Evolutionary conservation across 345 rosid species (phyloP), one percentile per base, ranked within the genome.

Genomic region (Geranium brycei): DNA sequence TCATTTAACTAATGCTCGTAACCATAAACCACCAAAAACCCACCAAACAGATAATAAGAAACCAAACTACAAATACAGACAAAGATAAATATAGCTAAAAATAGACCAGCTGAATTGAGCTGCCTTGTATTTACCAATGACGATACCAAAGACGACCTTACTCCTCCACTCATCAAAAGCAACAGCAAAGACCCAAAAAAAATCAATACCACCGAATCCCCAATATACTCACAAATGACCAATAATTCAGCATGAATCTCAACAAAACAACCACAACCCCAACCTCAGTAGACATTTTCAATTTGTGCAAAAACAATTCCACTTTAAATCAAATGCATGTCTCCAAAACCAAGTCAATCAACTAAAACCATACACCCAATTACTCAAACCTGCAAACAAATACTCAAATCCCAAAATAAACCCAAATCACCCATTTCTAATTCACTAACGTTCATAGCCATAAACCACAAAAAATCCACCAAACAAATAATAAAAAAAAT

Each of bases 101-200:
- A 23, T 23, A 23, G 28, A 23, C 2, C 28, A 23, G 28, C 28
- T 23, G 2, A 23, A 35, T 35, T 17, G 57, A 51, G 51, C 66
- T 68, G 41, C 41, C 41, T 35, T 3, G 41, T 35, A 35, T 35
- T 35, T 35, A 77, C 81, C 81, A 77, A 73, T 68, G 66, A 71
- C 60, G 58, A 64, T 60, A 68, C 65, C 73, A 17, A 68, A 71
- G 68, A 62, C 30, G 62, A 60, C 61, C 75, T 68, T 56, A 67
- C 51, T 60, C 60, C 62, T 72, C 58, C 70, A 62, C 71, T 73
- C 77, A 70, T 73, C 71, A 75, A 73, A 68, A 23, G 41, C 41
- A 35, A 7, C 41, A 35, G 3, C 41, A 35, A 35, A 35, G 10
- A 35, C 41, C 41, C 41, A 35, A 7, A 35, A 7, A 35, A 35